A percentile compares a stretch with the other conserved stretches of the same genome.
phyloP scores from a whole-genome alignment of 495 filamentous ascomycete species.

The Neurospora sp. region DNA sequence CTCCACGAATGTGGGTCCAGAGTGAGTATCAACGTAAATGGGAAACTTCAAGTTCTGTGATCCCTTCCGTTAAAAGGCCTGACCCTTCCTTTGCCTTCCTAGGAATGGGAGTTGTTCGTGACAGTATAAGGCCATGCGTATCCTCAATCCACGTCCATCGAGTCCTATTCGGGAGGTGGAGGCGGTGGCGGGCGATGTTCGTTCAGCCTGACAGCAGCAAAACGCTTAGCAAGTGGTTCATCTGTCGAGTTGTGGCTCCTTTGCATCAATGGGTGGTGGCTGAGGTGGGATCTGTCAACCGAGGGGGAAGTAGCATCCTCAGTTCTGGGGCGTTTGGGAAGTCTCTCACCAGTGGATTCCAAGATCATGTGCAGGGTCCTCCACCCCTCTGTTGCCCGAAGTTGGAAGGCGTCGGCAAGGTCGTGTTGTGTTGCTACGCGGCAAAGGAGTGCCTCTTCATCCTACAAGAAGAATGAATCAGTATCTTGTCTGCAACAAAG shows the following conservation, averaged over 20 bases:
- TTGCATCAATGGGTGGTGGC: constrained; percentile 11
- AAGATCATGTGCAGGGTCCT: constrained; percentile 86
- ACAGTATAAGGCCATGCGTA: background rate
- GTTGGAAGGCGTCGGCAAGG: constrained; percentile 63
- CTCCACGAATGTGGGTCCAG: background rate
- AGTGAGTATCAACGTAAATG: background rate
- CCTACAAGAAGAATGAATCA: constrained; percentile 39
- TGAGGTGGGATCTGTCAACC: background rate
- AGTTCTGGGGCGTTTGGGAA: constrained; percentile 67
- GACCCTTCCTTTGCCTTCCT: background rate
- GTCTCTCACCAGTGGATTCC: constrained; percentile 91
- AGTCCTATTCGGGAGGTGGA: background rate
- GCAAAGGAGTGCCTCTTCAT: constrained; percentile 81
- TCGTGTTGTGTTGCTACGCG: constrained; percentile 71
- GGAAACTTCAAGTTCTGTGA: background rate
- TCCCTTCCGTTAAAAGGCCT: background rate
- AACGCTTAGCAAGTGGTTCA: constrained; percentile 94
- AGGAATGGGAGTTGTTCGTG: background rate
- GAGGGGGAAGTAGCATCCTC: constrained; percentile 8
- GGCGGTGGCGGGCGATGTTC: constrained; percentile 15
- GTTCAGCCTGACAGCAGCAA: constrained; percentile 94
- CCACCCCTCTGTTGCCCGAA: constrained; percentile 82
- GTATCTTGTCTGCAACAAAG: background rate
- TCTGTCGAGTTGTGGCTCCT: constrained; percentile 23
- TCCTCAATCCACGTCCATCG: background rate